These are phyloP conservation scores for Kalanchoe fedtschenkoi DNA, from an alignment of 164 flowering plant genomes.

Conservation along the genomic window DNA sequence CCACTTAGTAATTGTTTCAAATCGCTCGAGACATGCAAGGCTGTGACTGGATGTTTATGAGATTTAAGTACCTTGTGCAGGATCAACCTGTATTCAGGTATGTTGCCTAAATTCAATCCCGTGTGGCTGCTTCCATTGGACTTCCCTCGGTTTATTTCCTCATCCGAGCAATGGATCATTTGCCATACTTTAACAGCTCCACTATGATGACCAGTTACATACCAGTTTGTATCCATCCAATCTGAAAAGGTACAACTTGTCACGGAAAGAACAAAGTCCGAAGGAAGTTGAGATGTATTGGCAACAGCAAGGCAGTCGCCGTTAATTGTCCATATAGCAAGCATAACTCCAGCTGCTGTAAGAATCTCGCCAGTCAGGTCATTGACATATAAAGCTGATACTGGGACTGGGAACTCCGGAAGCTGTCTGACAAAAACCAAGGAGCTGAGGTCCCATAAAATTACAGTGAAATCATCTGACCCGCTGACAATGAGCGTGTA, in stretches of 20 bases:
- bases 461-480: constrained; percentile 87
- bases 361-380: constrained; percentile 84
- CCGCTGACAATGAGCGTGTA: constrained; percentile 89
- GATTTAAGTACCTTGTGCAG: constrained; percentile 75
- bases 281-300: constrained; percentile 89
- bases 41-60: constrained; percentile 83
- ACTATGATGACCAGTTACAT: constrained; percentile 91
- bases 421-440: constrained; percentile 80
- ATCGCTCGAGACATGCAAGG: constrained; percentile 68
- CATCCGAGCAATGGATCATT: constrained; percentile 64
- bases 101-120: constrained; percentile 32
- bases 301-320: constrained; percentile 87
- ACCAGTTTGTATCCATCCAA: constrained; percentile 87
- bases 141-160: constrained; percentile 32
- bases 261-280: constrained; percentile 73
- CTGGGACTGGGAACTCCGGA: constrained; percentile 81
- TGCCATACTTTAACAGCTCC: constrained; percentile 96
- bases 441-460: constrained; percentile 92
- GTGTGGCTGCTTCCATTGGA: constrained; percentile 18
- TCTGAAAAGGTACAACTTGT: constrained; percentile 77
- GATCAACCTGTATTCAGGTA: constrained; percentile 71
- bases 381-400: constrained; percentile 81
- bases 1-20: constrained; percentile 86
- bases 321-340: constrained; percentile 92
- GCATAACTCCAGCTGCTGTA: constrained; percentile 86